These are phyloP conservation scores for Heritiera littoralis DNA, from an alignment of 345 rosid species.

Conservation along the genomic window DNA sequence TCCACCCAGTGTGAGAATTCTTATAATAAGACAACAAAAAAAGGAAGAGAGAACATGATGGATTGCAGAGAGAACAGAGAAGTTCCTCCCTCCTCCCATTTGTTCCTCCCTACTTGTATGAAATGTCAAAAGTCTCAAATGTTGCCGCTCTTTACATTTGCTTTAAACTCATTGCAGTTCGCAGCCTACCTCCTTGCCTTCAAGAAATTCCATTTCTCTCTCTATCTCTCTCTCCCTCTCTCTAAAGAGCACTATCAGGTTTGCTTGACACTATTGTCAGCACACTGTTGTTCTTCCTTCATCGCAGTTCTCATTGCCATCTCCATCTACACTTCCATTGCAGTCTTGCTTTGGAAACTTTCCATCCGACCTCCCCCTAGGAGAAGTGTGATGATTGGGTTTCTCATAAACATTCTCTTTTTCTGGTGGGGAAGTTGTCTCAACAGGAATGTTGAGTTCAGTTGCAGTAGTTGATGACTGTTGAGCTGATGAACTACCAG, in stretches of 20 bases:
- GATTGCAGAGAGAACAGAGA: conserved; percentile 31
- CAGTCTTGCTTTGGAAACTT: conserved; percentile 34
- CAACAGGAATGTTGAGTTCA: conserved; percentile 24
- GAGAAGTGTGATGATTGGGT: conserved; percentile 25
- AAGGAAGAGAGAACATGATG: conserved; percentile 25
- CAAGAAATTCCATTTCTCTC: conserved; percentile 20
- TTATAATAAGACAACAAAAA: conserved; percentile 29
- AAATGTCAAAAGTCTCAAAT: conserved; percentile 29
- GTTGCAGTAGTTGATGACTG: conserved; percentile 28
- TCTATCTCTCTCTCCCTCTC: conserved; percentile 10
- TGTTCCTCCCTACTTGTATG: conserved; percentile 24
- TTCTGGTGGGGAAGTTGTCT: conserved; percentile 24
- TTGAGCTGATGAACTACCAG: conserved; percentile 41
- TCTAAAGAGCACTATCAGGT: conserved; percentile 37
- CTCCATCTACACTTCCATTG: conserved; percentile 39
- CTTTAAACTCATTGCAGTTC: conserved; percentile 41
- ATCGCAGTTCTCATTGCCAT: conserved; percentile 8
- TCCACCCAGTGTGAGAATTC: conserved; percentile 26
- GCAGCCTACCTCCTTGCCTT: conserved; percentile 35
- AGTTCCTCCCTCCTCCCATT: conserved; percentile 29
- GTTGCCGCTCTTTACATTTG: conserved; percentile 63
- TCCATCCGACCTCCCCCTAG: conserved; percentile 31
- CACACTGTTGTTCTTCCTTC: conserved; percentile 33
- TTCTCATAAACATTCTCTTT: conserved; percentile 34
- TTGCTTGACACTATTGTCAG: conserved; percentile 25